Base-by-base conservation (phyloP, 2,329 filamentous ascomycete species). In the Colletotrichum destructivum region DNA sequence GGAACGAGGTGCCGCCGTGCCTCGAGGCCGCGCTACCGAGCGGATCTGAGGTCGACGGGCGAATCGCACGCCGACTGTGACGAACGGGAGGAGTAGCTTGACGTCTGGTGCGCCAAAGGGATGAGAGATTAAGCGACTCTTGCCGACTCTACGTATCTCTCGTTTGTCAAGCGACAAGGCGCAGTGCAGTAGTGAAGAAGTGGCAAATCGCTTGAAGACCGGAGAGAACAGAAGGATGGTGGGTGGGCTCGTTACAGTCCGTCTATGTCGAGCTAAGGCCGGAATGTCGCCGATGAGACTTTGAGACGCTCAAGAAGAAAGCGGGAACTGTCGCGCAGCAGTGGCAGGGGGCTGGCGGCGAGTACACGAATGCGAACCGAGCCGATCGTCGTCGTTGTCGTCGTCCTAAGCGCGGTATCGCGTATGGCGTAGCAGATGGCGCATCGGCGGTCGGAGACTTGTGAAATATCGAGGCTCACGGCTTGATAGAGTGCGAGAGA, bases 331-430 rank as follows among this genome's bases (percentile, higher is more conserved):
- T 18, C 38, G 56, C 62, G 1, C 31, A 31, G 31, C 31, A 9
- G 31, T 31, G 31, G 31, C 31, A 31, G 31, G 7, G 7, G 31
- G 56, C 49, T n/a, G 11, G 59, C 51, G 66, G 38, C 13, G 38
- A 11, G 38, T 40, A 31, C 8, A 62, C 35, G 35, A 44, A 26
- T 52, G 56, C 31, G 23, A 56, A 55, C 49, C 57, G 68, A 31
- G 4, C 31, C 4, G 2, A 31, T 31, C 31, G 5, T 31, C 31
- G 31, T 31, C 31, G 31, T 31, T 1, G 31, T 7, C 31, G 31
- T 51, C 42, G 63, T 38, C 62, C 13, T 55, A 69, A 69, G 69
- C 52, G 64, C 69, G 49, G 54, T 46, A 40, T 70, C 67, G 67
- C 62, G 62, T 38, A 18, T 31, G 31, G 31, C 31, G 31, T 65